Evolutionary conservation across 2,329 filamentous ascomycete species (phyloP).

Genomic region (Penicillium glabrum): DNA sequence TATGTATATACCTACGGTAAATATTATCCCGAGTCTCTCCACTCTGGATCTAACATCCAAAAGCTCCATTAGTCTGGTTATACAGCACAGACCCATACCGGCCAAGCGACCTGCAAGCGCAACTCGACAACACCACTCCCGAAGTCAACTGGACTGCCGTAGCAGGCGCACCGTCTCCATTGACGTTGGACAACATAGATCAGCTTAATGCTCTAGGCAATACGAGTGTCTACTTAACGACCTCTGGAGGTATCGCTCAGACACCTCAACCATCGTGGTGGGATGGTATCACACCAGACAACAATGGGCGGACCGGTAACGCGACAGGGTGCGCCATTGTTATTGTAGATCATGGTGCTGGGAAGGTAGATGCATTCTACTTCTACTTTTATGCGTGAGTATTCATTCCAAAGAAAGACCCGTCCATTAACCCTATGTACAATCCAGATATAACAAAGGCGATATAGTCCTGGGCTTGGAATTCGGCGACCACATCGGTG

Average conservation of each 20-base stretch:
- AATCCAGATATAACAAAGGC: constrained; percentile 52
- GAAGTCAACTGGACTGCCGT: constrained; percentile 45
- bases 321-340: constrained; percentile 56
- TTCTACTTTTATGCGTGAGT: constrained; percentile 61
- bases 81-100: constrained; percentile 50
- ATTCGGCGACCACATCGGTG: constrained; percentile 63
- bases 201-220: constrained; percentile 48
- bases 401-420: neutral
- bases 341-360: constrained; percentile 56
- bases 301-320: constrained; percentile 50
- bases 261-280: constrained; percentile 48
- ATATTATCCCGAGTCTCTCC: too few species aligned
- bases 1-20: constrained; percentile 50
- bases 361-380: constrained; percentile 60
- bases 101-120: constrained; percentile 50
- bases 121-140: constrained; percentile 49
- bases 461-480: constrained; percentile 51
- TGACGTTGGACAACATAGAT: constrained; percentile 52
- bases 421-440: neutral
- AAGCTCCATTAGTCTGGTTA: constrained; percentile 54
- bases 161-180: constrained; percentile 35
- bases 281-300: constrained; percentile 55
- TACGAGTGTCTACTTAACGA: constrained; percentile 50
- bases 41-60: neutral
- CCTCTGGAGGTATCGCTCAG: constrained; percentile 48